These are phyloP conservation scores for Medicago ruthenica DNA, from an alignment of 306 rosid genomes.

Conservation along the genomic window DNA sequence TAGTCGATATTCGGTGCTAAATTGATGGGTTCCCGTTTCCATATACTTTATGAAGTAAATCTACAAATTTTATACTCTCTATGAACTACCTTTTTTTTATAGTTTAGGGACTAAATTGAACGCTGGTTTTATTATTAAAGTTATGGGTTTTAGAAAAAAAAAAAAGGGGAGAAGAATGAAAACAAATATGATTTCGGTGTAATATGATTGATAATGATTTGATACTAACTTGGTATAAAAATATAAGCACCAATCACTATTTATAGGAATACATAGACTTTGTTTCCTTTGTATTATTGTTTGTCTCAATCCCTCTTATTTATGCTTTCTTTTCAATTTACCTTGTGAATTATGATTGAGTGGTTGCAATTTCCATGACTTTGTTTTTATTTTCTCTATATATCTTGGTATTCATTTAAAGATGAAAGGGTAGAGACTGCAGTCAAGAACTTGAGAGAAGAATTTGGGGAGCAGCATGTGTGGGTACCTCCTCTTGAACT, in stretches of 20 bases:
- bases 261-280: not conserved
- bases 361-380: conserved; percentile 20
- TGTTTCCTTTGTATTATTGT: too few relatives aligned
- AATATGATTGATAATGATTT: not conserved
- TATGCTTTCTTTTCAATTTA: conserved; percentile 26
- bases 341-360: conserved; percentile 15
- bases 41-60: too few relatives aligned
- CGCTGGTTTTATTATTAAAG: not conserved
- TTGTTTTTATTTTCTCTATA: not conserved
- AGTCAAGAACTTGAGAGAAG: conserved; percentile 63
- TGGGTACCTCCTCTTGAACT: conserved; percentile 85
- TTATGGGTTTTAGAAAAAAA: not conserved
- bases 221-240: not conserved
- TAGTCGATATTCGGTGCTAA: too few relatives aligned
- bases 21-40: too few relatives aligned
- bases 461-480: conserved; percentile 91
- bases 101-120: too few relatives aligned
- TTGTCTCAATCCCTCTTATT: not conserved
- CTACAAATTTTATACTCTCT: too few relatives aligned
- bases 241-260: not conserved
- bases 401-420: conserved; percentile 42
- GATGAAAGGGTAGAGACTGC: conserved; percentile 75
- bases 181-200: not conserved
- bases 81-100: too few relatives aligned
- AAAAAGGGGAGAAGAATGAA: not conserved